phyloP scores from a whole-genome alignment of 2,329 filamentous ascomycete species.

The Truncatella angustata region DNA sequence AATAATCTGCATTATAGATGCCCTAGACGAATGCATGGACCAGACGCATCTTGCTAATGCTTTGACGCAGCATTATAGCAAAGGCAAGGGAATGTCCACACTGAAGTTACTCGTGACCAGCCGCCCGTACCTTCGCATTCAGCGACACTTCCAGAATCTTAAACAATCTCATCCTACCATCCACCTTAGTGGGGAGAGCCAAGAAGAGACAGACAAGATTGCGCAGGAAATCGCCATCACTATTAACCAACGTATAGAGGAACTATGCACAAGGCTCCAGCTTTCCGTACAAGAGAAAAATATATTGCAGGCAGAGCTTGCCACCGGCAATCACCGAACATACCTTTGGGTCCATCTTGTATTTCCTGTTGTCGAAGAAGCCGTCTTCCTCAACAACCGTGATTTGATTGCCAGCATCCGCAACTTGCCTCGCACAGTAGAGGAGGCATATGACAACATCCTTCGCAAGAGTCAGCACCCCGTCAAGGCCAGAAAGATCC shows the following conservation, averaged over 20 bases:
- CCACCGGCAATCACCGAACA: conserved; percentile 17
- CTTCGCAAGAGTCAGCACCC: conserved; percentile 25
- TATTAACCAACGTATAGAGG: conserved; percentile 21
- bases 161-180: conserved; percentile 21
- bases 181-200: conserved; percentile 27
- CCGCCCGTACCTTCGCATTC: conserved; percentile 30
- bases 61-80: conserved; percentile 23
- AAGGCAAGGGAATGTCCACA: conserved; percentile 8
- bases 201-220: conserved; percentile 26
- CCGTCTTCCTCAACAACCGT: conserved; percentile 10
- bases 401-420: conserved; percentile 13
- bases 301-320: conserved; percentile 13
- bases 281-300: conserved; percentile 2
- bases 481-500: conserved; percentile 25
- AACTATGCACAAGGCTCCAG: conserved; percentile 2
- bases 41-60: conserved; percentile 19
- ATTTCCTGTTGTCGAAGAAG: conserved; percentile 16
- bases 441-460: conserved; percentile 34
- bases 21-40: conserved; percentile 38
- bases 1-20: conserved; percentile 37
- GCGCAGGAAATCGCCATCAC: conserved; percentile 28
- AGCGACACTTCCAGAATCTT: conserved; percentile 20
- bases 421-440: conserved; percentile 22
- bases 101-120: conserved; percentile 39
- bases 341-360: conserved; percentile 24